Evolutionary conservation across 495 filamentous ascomycete species (phyloP), one percentile per base, ranked within the genome.

Genomic region (Xylaria scruposa): DNA sequence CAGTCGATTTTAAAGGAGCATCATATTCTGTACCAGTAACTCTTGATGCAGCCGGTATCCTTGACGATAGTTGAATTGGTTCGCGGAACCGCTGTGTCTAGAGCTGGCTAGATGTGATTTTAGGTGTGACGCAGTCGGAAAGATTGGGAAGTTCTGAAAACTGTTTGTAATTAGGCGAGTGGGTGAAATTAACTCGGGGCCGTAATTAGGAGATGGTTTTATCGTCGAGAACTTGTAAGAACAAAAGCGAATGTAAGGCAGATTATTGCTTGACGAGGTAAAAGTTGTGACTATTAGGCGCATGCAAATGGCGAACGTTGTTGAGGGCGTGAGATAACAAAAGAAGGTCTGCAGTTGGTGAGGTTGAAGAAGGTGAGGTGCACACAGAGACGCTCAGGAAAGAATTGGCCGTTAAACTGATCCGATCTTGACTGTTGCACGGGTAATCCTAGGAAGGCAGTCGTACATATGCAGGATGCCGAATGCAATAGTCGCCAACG

Each of bases 321-420:
- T 40, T 56, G 44, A n/a, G n/a, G 26, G 68, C 65, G 75, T 76
- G 70, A 51, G 69, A 62, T 74, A 68, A 74, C 67, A 74, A 79
- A 79, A 68, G 77, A 79, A 67, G 71, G 77, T 79, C 63, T 76
- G 65, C 46, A 76, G 76, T 76, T 79, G 76, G 59, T 42, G 54
- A 56, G 38, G n/a, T 8, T n/a, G 29, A 72, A 75, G 77, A 77
- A 77, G 72, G 77, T 51, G 72, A 73, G 72, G 73, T 70, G 67
- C 46, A 69, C 63, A 44, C 70, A 31, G 49, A 38, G 17, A 54
- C 67, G 49, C 36, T 58, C 44, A 40, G 70, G 70, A 71, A 65
- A 40, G 70, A 71, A 67, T 71, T 38, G 38, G 46, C 42, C 29
- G 24, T 63, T 9, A 31, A 60, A 61, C 51, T 5, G 40, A 58